Evolutionary conservation across 78 protist genomes (phyloP).

Genomic region (Salpingoeca rosetta): DNA sequence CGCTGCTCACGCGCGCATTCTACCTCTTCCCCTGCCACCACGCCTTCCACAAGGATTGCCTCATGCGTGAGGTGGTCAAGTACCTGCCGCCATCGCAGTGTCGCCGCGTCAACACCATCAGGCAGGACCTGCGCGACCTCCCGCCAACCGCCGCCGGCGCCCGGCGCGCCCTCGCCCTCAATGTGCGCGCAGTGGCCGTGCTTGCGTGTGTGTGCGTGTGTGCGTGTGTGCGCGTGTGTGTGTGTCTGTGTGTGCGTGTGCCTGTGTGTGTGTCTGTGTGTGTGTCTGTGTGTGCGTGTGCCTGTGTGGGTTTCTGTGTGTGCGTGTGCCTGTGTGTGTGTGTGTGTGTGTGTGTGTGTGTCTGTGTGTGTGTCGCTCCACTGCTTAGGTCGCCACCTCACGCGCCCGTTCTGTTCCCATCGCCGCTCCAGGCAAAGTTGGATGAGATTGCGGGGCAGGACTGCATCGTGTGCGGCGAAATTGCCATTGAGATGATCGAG

Average conservation of each 20-base stretch:
- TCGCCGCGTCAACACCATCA: not conserved
- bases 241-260: not conserved
- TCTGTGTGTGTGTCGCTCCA: too few relatives aligned
- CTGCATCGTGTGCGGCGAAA: slow-evolving; percentile 64
- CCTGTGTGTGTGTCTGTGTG: too few relatives aligned
- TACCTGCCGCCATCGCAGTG: not conserved
- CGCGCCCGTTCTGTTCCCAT: too few relatives aligned
- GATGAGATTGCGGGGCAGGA: slow-evolving; percentile 63
- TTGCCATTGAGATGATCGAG: slow-evolving; percentile 51
- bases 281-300: not conserved
- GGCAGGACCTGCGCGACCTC: not conserved
- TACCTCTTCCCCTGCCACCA: slow-evolving; percentile 84
- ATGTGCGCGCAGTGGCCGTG: not conserved
- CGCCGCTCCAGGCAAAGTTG: slow-evolving; percentile 47
- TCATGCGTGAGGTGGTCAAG: slow-evolving; percentile 35
- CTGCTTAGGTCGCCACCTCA: too few relatives aligned
- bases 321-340: not conserved
- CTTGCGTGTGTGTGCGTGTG: not conserved
- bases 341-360: not conserved
- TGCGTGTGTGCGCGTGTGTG: not conserved
- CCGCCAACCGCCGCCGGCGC: not conserved
- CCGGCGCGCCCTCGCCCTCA: not conserved
- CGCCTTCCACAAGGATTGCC: slow-evolving; percentile 75
- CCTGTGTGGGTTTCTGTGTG: too few relatives aligned
- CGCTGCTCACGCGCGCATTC: slow-evolving; percentile 54